Percentiles rank a stretch among this genome's conserved stretches.
These are phyloP conservation scores for Amphichorda felina DNA, from an alignment of 2,329 filamentous ascomycete species.

Conservation along the genomic window DNA sequence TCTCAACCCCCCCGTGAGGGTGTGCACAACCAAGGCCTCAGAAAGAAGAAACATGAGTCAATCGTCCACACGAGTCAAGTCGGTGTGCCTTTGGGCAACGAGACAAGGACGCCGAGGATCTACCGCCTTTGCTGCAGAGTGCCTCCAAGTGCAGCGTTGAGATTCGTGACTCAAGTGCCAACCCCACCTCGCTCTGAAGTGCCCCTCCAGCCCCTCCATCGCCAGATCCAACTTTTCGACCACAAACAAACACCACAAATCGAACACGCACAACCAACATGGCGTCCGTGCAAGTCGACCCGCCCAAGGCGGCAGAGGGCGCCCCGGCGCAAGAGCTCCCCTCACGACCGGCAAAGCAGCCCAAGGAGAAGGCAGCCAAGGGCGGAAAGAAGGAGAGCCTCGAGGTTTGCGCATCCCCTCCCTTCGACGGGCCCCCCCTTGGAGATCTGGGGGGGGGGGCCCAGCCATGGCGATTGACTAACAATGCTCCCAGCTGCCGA, in stretches of 20 bases:
- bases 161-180: constrained; percentile 3
- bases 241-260: not conserved
- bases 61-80: no score
- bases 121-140: not conserved
- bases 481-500: constrained; percentile 19
- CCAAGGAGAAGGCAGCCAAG: constrained; percentile 20
- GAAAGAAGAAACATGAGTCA: no score
- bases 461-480: constrained; percentile 6
- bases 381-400: constrained; percentile 48
- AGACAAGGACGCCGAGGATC: constrained; percentile 1
- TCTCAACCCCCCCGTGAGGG: no score
- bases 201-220: constrained; percentile 4
- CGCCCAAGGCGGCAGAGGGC: constrained; percentile 19
- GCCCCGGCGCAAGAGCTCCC: constrained; percentile 20
- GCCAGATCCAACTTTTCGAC: not conserved
- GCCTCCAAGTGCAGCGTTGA: not conserved
- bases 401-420: constrained; percentile 20
- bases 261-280: constrained; percentile 9
- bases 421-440: no score
- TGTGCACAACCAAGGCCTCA: no score
- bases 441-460: no score
- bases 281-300: constrained; percentile 24
- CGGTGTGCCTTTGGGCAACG: no score
- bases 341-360: constrained; percentile 22
- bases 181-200: constrained; percentile 2